These are phyloP conservation scores for Apiospora hydei DNA, from an alignment of 2,329 filamentous ascomycete species.

Conservation along the genomic window DNA sequence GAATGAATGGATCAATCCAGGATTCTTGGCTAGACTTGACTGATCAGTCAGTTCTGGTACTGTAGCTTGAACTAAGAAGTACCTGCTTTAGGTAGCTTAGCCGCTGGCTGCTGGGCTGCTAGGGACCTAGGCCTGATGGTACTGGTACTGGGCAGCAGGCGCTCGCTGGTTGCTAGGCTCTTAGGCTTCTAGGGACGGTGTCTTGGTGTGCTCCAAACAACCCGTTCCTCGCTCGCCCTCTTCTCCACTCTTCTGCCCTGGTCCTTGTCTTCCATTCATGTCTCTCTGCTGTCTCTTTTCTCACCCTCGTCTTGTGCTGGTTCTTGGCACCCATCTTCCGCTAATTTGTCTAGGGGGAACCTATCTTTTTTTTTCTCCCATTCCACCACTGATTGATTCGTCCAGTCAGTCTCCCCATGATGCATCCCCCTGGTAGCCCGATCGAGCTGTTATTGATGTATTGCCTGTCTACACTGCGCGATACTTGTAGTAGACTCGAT, in stretches of 20 bases:
- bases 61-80: not conserved
- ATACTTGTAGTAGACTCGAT: not conserved
- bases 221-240: conserved; percentile 22
- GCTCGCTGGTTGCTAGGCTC: not conserved
- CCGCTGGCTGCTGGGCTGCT: not conserved
- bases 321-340: conserved; percentile 12
- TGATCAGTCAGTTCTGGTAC: conserved; percentile 9
- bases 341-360: not conserved
- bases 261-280: conserved; percentile 23
- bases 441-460: not conserved
- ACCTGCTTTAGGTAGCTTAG: not conserved
- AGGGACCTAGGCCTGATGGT: not conserved
- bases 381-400: not conserved
- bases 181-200: too few species aligned
- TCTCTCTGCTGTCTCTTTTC: conserved; percentile 28
- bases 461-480: not conserved
- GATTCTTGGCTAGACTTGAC: not conserved
- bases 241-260: conserved; percentile 27
- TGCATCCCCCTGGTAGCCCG: not conserved
- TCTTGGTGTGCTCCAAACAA: not conserved
- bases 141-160: not conserved
- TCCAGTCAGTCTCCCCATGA: not conserved
- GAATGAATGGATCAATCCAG: conserved; percentile 6
- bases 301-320: conserved; percentile 14
- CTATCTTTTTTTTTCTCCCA: conserved; percentile 15